These are phyloP conservation scores for Globisporangium viniferum DNA, from an alignment of 352 stramenopile genomes.

Conservation along the genomic window DNA sequence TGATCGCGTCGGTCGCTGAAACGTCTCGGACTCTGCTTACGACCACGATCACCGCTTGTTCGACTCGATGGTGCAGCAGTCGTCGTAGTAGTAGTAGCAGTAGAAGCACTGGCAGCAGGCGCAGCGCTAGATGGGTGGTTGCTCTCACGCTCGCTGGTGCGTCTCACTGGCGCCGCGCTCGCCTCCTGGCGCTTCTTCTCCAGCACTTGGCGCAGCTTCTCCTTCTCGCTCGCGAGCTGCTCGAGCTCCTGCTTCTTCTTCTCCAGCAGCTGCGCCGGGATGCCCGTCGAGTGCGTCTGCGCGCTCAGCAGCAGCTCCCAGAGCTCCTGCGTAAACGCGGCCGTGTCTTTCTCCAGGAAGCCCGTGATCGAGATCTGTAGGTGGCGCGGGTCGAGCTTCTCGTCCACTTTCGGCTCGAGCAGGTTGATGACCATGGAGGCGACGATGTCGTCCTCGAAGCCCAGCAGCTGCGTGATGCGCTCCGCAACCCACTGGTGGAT, in stretches of 20 bases:
- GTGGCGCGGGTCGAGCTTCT: conserved; percentile 75
- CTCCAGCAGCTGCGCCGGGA: conserved; percentile 82
- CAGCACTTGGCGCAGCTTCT: conserved; percentile 54
- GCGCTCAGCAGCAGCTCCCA: conserved; percentile 89
- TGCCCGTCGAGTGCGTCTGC: conserved; percentile 84
- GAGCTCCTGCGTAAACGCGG: conserved; percentile 85
- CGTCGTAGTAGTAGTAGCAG: not conserved
- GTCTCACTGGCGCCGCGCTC: conserved; percentile 5
- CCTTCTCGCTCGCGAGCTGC: conserved; percentile 49
- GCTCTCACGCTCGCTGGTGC: not conserved
- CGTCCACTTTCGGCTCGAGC: conserved; percentile 73
- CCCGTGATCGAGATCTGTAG: conserved; percentile 88
- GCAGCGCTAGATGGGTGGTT: not conserved
- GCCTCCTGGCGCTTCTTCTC: conserved; percentile 44
- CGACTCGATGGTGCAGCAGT: not conserved
- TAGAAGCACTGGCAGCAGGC: not conserved
- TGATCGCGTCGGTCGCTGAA: conserved; percentile 2
- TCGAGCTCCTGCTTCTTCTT: conserved; percentile 91
- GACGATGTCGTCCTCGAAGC: conserved; percentile 92
- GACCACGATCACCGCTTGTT: conserved; percentile 1
- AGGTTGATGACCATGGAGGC: conserved; percentile 82
- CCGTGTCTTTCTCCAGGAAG: conserved; percentile 89
- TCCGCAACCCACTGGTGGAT: conserved; percentile 88
- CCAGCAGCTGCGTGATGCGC: conserved; percentile 81
- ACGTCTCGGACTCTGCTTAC: conserved; percentile 8